Conservation (phyloP, 257 asterid species). For the Nicotiana otophora region DNA sequence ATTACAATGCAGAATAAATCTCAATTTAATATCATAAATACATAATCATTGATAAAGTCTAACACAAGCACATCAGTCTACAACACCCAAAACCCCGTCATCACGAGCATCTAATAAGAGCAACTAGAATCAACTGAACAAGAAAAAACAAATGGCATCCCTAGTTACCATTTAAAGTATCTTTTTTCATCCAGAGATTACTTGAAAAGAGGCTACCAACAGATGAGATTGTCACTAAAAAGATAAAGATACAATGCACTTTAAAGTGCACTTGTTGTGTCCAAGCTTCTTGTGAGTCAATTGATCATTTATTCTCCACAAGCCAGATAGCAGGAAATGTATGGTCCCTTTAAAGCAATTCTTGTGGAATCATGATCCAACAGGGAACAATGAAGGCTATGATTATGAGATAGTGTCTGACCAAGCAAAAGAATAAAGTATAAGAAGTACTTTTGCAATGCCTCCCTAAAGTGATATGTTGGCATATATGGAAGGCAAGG, state of each 20-base stretch:
- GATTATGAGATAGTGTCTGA: too few species aligned
- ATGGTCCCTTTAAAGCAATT: background rate
- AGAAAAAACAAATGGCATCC: background rate
- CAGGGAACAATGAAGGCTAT: background rate
- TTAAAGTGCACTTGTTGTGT: background rate
- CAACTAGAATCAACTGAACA: too few species aligned
- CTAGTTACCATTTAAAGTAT: background rate
- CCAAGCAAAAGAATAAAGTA: background rate
- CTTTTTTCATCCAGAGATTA: background rate
- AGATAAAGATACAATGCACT: background rate
- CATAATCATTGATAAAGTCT: too few species aligned
- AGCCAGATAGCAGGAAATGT: background rate
- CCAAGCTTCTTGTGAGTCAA: background rate
- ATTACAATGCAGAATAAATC: too few species aligned
- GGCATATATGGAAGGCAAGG: too few species aligned
- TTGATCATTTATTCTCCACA: background rate
- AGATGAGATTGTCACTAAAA: background rate
- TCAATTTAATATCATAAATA: too few species aligned
- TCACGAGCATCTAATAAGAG: too few species aligned
- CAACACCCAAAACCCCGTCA: too few species aligned
- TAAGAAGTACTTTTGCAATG: too few species aligned
- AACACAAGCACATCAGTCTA: too few species aligned
- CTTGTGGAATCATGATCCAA: background rate
- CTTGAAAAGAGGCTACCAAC: background rate
- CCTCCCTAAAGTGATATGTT: too few species aligned